phyloP scores from a whole-genome alignment of 768 basidiomycete genomes.

The Amanita exitialis region DNA sequence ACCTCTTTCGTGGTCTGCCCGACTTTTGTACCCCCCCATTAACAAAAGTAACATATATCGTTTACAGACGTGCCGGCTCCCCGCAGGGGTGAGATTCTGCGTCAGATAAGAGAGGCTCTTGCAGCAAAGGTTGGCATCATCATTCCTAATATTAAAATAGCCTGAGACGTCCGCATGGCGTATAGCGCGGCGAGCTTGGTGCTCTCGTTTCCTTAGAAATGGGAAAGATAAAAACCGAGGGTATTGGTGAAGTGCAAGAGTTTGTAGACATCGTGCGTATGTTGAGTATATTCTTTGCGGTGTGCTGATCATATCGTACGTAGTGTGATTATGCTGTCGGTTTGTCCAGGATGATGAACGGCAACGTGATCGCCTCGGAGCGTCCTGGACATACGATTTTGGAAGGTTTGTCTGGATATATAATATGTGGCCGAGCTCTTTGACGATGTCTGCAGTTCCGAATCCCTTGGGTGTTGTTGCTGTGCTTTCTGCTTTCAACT shows the following conservation, averaged over 20 bases:
- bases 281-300: background rate
- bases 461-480: slow-evolving; percentile 73
- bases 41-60: background rate
- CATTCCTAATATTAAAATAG: slow-evolving; percentile 2
- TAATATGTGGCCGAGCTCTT: slow-evolving; percentile 5
- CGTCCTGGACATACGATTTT: slow-evolving; percentile 85
- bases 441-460: slow-evolving; percentile 47
- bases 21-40: background rate
- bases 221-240: slow-evolving; percentile 89
- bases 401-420: slow-evolving; percentile 46
- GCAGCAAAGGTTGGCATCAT: slow-evolving; percentile 52
- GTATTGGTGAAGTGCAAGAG: slow-evolving; percentile 90
- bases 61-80: slow-evolving; percentile 64
- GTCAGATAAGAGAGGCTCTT: slow-evolving; percentile 81
- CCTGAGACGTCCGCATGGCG: slow-evolving; percentile 9
- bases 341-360: slow-evolving; percentile 91
- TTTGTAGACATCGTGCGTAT: slow-evolving; percentile 78
- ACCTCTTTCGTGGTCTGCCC: slow-evolving; percentile 46
- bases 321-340: slow-evolving; percentile 95
- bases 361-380: slow-evolving; percentile 79
- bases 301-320: background rate
- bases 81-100: slow-evolving; percentile 75
- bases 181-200: slow-evolving; percentile 67
- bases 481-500: slow-evolving; percentile 91
- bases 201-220: slow-evolving; percentile 81